phyloP scores from a whole-genome alignment of 352 stramenopile genomes.

The Phytophthora megakarya region DNA sequence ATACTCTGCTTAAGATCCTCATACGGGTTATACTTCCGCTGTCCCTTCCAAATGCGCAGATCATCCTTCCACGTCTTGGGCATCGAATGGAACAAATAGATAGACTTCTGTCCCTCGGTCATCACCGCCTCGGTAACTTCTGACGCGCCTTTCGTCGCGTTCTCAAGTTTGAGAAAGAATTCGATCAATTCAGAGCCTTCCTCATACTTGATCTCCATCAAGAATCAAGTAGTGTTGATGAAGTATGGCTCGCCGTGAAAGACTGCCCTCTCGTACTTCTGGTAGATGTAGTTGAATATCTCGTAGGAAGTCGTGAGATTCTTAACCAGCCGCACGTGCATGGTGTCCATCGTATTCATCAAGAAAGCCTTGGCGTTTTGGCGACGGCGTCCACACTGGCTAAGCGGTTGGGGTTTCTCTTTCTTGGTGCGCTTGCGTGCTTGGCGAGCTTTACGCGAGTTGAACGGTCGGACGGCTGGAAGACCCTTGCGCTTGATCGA shows the following conservation, averaged over 20 bases:
- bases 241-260: no score
- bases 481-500: background rate
- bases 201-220: constrained; percentile 8
- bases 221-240: constrained; percentile 1
- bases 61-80: background rate
- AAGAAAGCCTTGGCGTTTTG: constrained; percentile 19
- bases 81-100: constrained; percentile 2
- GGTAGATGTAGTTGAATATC: no score
- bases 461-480: background rate
- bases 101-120: no score
- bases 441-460: background rate
- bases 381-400: background rate
- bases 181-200: background rate
- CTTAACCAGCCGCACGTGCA: no score
- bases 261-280: no score
- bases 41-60: constrained; percentile 3
- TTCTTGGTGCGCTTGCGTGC: background rate
- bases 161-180: no score
- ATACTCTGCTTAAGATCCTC: constrained; percentile 2
- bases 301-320: no score
- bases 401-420: constrained; percentile 1
- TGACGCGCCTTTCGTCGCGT: no score
- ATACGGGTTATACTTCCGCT: constrained; percentile 2
- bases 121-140: no score
- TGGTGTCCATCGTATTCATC: no score